Evolutionary conservation across 257 asterid species (phyloP).

Genomic region (Solanum gandarillasii): DNA sequence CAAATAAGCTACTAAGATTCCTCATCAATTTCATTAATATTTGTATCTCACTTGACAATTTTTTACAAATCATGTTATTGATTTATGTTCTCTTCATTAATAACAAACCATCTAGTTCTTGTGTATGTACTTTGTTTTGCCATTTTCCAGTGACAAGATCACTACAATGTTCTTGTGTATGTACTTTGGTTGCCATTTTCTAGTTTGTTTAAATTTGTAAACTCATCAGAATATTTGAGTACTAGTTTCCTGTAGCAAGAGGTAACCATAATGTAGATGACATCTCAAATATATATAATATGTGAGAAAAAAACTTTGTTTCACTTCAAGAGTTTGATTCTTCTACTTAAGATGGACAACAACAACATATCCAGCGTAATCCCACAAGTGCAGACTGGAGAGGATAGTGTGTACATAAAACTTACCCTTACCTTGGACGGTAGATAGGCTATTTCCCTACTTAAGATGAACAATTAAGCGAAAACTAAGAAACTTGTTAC

Average conservation of each 20-base stretch:
- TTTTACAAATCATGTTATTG: not conserved
- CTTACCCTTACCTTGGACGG: not conserved
- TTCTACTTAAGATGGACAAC: not conserved
- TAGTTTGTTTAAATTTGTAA: too few relatives aligned
- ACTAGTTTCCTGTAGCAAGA: not conserved
- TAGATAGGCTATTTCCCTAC: not conserved
- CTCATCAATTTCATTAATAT: too few relatives aligned
- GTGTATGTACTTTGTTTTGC: not conserved
- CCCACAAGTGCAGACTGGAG: not conserved
- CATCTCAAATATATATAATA: not conserved
- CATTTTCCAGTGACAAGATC: not conserved
- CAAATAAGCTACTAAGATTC: too few relatives aligned
- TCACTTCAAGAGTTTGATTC: not conserved
- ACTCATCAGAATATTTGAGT: not conserved
- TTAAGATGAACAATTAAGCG: not conserved
- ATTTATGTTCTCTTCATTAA: not conserved
- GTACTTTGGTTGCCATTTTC: too few relatives aligned
- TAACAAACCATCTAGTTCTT: not conserved
- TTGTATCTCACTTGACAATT: not conserved
- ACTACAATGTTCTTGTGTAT: too few relatives aligned
- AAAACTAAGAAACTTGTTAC: conserved; percentile 12
- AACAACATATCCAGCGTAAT: not conserved
- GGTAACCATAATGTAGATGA: not conserved
- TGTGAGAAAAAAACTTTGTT: not conserved
- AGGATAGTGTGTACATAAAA: not conserved